phyloP scores from a whole-genome alignment of 179 eudicot species.

The Camellia oleifera region DNA sequence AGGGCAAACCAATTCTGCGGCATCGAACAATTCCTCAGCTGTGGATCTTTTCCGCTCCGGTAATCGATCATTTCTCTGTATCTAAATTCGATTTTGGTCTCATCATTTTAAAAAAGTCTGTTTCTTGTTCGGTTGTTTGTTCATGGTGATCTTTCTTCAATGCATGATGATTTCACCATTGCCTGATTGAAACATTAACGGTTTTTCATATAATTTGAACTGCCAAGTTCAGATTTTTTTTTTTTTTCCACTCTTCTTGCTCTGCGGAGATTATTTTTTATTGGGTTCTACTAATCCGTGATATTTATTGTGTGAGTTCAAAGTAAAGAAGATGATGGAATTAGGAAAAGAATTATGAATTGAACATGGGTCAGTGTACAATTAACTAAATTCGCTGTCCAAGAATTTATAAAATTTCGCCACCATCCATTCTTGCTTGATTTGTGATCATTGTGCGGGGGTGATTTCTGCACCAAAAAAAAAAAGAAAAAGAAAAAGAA shows the following conservation, averaged over 20 bases:
- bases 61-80: slow-evolving; percentile 11
- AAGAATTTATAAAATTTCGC: neutral
- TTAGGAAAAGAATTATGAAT: neutral
- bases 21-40: slow-evolving; percentile 47
- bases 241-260: neutral
- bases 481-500: no score
- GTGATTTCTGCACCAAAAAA: no score
- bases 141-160: neutral
- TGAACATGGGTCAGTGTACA: neutral
- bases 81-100: neutral
- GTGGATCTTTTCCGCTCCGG: slow-evolving; percentile 73
- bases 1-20: slow-evolving; percentile 56
- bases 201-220: neutral
- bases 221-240: neutral
- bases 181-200: neutral
- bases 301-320: neutral
- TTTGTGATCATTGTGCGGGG: no score
- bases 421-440: no score
- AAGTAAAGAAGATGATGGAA: neutral
- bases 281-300: neutral
- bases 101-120: neutral
- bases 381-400: neutral
- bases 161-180: no score
- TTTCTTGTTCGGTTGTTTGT: slow-evolving; percentile 4
- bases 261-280: neutral